Evolutionary conservation across 164 flowering plant genomes (phyloP), one percentile per base, ranked within the genome.

Genomic region (Euptelea pleiosperma): DNA sequence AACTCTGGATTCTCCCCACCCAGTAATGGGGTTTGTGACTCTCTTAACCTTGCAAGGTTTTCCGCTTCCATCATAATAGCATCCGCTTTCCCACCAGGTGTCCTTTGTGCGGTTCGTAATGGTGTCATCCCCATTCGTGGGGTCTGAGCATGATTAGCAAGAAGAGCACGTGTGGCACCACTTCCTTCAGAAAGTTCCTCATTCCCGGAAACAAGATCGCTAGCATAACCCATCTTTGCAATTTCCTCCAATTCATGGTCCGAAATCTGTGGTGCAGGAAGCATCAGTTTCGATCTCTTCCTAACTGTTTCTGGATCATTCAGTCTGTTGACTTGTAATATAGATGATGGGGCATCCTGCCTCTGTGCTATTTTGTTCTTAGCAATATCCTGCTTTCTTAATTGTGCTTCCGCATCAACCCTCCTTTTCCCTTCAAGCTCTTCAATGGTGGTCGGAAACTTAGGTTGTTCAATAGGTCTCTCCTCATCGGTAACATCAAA

Each of bases 1-100:
- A 93, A 66, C 67, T 88, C 96, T 2, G 99, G 99, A 73, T 93
- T 93, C 25, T 90, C 89, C 22, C 99, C 99, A 57, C 99, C 99
- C 43, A 93, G 69, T 48, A 93, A 76, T 29, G 99, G 99, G 26
- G 99, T 93, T 59, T 90, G 97, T 30, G 99, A 90, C 64, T 87
- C 91, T 64, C 94, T 86, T 73, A 93, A 57, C 62, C 99, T 70
- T 33, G 94, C 88, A 55, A 90, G 83, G 53, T 93, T 93, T 70
- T 93, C 99, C 11, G 99, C 97, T 69, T 93, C 99, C 99, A 90
- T 88, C 99, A 93, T 86, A 54, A 93, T 82, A 56, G 99, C 92
- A 73, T 93, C 99, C 57, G 84, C 97, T 63, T 88, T 90, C 42
- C 94, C 95, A 49, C 85, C 82, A 37, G 97, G 99, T 6, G 99